These are phyloP conservation scores for Carallia pectinifolia DNA, from an alignment of 345 rosid genomes.

Conservation along the genomic window DNA sequence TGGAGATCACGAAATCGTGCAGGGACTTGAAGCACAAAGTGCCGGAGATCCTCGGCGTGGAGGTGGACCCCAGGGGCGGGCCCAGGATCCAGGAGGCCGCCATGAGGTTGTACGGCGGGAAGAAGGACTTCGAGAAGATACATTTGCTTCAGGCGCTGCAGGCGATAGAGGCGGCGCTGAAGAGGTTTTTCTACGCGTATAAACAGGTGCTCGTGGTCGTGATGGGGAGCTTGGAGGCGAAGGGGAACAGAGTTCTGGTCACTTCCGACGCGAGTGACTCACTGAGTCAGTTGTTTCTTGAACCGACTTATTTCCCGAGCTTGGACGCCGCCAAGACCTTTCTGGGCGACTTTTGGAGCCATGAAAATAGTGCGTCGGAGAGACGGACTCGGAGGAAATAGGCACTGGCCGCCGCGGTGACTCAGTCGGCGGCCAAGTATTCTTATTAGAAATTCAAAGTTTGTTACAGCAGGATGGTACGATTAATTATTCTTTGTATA, in stretches of 20 bases:
- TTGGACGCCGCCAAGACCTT: constrained; percentile 97
- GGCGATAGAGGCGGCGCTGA: constrained; percentile 69
- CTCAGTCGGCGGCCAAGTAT: not conserved
- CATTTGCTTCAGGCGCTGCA: constrained; percentile 75
- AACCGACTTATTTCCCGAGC: constrained; percentile 88
- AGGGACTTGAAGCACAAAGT: constrained; percentile 74
- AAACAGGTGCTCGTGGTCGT: constrained; percentile 71
- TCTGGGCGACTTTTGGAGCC: constrained; percentile 72
- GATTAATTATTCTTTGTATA: constrained; percentile 1
- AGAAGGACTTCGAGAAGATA: constrained; percentile 48
- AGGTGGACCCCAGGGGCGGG: constrained; percentile 95
- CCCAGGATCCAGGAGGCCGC: constrained; percentile 93
- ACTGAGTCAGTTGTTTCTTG: constrained; percentile 73
- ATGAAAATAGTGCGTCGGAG: constrained; percentile 16
- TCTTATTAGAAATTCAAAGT: not conserved
- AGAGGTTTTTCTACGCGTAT: constrained; percentile 69
- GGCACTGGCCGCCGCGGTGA: not conserved
- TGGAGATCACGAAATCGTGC: constrained; percentile 54
- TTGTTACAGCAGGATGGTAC: not conserved
- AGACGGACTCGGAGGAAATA: constrained; percentile 12
- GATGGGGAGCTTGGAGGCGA: constrained; percentile 88
- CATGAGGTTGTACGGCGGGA: constrained; percentile 66
- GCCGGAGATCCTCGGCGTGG: constrained; percentile 66
- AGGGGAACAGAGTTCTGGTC: constrained; percentile 42
- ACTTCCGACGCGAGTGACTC: constrained; percentile 53